Base-by-base conservation (phyloP, 2,329 filamentous ascomycete genomes). In the Verticillium tricorpus region DNA sequence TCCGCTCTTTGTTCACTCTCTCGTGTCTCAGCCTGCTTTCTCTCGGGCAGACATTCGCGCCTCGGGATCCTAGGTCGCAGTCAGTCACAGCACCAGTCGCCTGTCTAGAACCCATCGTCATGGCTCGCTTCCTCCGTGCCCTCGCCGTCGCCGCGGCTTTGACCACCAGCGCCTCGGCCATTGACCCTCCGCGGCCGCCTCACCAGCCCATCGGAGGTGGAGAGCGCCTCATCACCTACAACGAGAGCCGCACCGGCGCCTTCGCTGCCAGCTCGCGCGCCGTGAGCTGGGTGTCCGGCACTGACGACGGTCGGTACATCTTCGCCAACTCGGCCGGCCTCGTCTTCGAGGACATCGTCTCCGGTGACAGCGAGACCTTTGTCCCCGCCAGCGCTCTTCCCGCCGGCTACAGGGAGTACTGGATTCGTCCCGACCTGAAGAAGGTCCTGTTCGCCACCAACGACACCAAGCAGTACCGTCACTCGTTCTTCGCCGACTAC, bases 401-500 rank as follows among this genome's bases (percentile, higher is more conserved):
- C 0, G 72, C 77, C 1, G 80, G 81, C 59, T 77, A 83, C 62
- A 76, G 76, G 63, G 82, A 85, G 54, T 89, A 86, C 71, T 86
- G 80, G 75, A 86, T 90, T 65, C 85, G 84, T 50, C 74, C 84
- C 2, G 85, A 89, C 68, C 77, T 83, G 7, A 80, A 79, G 25
- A 81, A 82, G 60, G 80, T 90, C 0, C 74, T 90, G 19, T 85
- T 87, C 74, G 80, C 87, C 1, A 80, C 85, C 60, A 90, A 90
- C 68, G 82, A 85, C 70, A 90, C 85, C 15, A 88, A 89, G 72
- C 83, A 88, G 70, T 90, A 90, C 68, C 84, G 88, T 1, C 77
- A 89, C 73, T 88, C 87, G 6, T 90, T 87, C 73, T 87, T 86
- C 69, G 83, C 88, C 37, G 82, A 90, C 70, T 91, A 90, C 71